Conservation (phyloP, 2,329 filamentous ascomycete species). For the Zarea fungicola region DNA sequence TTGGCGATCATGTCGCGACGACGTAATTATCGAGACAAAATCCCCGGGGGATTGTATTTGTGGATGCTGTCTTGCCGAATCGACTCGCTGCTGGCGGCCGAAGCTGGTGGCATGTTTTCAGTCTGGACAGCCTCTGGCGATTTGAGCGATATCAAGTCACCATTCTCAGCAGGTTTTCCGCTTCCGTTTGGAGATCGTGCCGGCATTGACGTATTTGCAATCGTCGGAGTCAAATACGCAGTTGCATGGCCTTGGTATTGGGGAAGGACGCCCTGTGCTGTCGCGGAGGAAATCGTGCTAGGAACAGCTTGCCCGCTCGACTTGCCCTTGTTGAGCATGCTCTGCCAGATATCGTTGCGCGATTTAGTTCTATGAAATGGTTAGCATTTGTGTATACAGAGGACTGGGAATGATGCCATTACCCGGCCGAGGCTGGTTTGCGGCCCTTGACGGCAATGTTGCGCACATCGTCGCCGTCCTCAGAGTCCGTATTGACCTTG, state of each 20-base stretch:
- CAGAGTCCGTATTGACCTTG: constrained; percentile 24
- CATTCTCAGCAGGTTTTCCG: constrained; percentile 22
- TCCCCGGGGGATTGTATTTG: constrained; percentile 12
- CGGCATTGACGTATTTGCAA: constrained; percentile 33
- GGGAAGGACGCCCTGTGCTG: constrained; percentile 49
- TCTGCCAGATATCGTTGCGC: constrained; percentile 43
- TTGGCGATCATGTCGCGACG: constrained; percentile 9
- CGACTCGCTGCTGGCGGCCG: neutral
- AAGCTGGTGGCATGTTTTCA: constrained; percentile 35
- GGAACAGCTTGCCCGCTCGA: constrained; percentile 41
- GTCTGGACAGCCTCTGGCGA: constrained; percentile 26
- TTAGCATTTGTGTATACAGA: neutral
- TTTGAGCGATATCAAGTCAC: constrained; percentile 16
- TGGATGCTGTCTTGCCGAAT: constrained; percentile 13
- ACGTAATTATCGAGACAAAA: constrained; percentile 10
- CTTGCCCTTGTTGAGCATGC: constrained; percentile 47
- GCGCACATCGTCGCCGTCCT: constrained; percentile 29
- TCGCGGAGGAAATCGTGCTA: constrained; percentile 47
- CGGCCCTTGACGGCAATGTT: constrained; percentile 35
- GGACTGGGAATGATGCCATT: constrained; percentile 4
- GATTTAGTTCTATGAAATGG: constrained; percentile 31
- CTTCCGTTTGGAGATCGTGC: constrained; percentile 24
- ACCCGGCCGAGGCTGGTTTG: constrained; percentile 26
- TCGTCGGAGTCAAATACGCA: constrained; percentile 42
- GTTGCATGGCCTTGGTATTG: constrained; percentile 49